phyloP scores from a whole-genome alignment of 208 protist genomes.

The Leishmania gerbilli region DNA sequence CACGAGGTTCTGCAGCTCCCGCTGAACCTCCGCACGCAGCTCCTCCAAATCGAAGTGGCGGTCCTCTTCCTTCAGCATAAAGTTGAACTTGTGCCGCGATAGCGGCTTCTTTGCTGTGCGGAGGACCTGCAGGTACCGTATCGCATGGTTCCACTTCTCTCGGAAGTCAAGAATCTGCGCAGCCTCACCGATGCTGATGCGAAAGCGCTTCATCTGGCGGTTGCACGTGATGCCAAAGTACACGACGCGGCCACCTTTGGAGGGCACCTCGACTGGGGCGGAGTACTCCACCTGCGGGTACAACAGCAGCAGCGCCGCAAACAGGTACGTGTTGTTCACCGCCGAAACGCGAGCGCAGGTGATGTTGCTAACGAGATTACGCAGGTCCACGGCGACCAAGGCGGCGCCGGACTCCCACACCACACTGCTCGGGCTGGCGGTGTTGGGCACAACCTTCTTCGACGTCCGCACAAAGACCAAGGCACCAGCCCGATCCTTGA shows the following conservation, averaged over 20 bases:
- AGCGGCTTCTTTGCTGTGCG: slow-evolving; percentile 64
- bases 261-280: slow-evolving; percentile 50
- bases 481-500: slow-evolving; percentile 60
- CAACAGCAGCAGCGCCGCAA: slow-evolving; percentile 78
- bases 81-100: slow-evolving; percentile 64
- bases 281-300: slow-evolving; percentile 87
- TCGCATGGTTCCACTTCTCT: slow-evolving; percentile 59
- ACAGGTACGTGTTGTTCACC: slow-evolving; percentile 76
- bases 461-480: slow-evolving; percentile 88
- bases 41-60: slow-evolving; percentile 68
- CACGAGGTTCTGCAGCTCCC: slow-evolving; percentile 66
- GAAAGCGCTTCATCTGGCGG: slow-evolving; percentile 86
- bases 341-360: slow-evolving; percentile 56
- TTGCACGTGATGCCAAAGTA: slow-evolving; percentile 89
- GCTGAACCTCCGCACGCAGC: slow-evolving; percentile 60
- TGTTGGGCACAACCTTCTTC: slow-evolving; percentile 71
- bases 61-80: slow-evolving; percentile 72
- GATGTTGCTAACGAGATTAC: slow-evolving; percentile 55
- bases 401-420: slow-evolving; percentile 67
- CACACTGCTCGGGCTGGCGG: slow-evolving; percentile 37
- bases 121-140: slow-evolving; percentile 79
- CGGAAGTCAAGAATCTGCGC: slow-evolving; percentile 85
- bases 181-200: slow-evolving; percentile 68
- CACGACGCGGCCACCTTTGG: slow-evolving; percentile 52
- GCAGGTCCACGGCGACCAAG: slow-evolving; percentile 68